Evolutionary conservation across 2,329 filamentous ascomycete species (phyloP).

Genomic region (Alternaria panax): DNA sequence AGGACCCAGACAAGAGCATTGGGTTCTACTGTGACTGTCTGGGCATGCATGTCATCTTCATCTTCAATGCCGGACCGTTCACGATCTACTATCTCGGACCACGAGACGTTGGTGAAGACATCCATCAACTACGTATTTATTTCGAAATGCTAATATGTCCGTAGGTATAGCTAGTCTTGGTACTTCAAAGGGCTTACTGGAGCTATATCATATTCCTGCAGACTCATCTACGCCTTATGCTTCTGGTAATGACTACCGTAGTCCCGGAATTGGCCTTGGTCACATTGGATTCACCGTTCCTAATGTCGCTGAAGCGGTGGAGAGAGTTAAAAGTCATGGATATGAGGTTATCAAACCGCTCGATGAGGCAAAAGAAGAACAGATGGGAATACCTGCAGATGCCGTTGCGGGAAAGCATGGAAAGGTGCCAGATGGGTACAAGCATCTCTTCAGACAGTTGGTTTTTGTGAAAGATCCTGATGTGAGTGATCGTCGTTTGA

Average conservation of each 20-base stretch:
- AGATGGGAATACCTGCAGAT: constrained; percentile 34
- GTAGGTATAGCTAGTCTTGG: constrained; percentile 29
- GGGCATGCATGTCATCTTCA: constrained; percentile 46
- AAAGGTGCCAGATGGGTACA: constrained; percentile 36
- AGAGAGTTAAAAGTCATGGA: constrained; percentile 31
- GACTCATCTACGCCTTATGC: constrained; percentile 29
- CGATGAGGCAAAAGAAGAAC: constrained; percentile 30
- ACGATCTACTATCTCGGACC: constrained; percentile 48
- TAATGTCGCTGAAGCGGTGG: constrained; percentile 34
- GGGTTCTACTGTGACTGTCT: constrained; percentile 46
- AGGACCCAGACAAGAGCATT: constrained; percentile 35
- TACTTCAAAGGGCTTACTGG: constrained; percentile 38
- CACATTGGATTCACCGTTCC: constrained; percentile 49
- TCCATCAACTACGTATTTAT: neutral
- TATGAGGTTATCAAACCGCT: constrained; percentile 40
- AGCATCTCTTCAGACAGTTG: constrained; percentile 40
- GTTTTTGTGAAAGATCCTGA: constrained; percentile 48
- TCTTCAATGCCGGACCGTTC: constrained; percentile 45
- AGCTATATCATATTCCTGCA: constrained; percentile 44
- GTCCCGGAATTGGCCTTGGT: constrained; percentile 38
- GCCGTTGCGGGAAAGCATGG: constrained; percentile 26
- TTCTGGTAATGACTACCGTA: constrained; percentile 38
- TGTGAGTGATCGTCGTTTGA: constrained; percentile 27
- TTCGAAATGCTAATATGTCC: neutral
- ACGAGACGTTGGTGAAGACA: constrained; percentile 27